Percentiles rank a stretch among this genome's conserved stretches.
Evolutionary conservation across 495 filamentous ascomycete genomes (phyloP).

Genomic region (Aspergillus haitiensis): DNA sequence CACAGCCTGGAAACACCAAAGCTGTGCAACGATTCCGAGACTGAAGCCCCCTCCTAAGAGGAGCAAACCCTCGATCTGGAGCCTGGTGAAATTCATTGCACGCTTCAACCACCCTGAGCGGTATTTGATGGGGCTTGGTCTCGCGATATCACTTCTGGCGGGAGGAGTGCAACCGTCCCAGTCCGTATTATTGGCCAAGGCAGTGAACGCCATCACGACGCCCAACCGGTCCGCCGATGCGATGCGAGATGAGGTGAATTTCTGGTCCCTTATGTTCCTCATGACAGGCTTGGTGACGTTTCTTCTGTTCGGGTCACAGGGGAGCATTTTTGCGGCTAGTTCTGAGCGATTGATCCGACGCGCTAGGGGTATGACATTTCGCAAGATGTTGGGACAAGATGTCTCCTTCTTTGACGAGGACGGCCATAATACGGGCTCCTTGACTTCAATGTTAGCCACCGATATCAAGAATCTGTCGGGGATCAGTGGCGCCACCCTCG

Average conservation of each 20-base stretch:
- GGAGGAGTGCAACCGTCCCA: slow-evolving; percentile 84
- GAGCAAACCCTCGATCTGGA: slow-evolving; percentile 65
- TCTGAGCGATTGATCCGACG: slow-evolving; percentile 80
- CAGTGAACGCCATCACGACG: slow-evolving; percentile 65
- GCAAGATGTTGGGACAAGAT: slow-evolving; percentile 84
- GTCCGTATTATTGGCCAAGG: slow-evolving; percentile 89
- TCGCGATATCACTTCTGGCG: slow-evolving; percentile 75
- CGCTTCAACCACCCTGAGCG: slow-evolving; percentile 79
- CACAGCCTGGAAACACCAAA: not conserved
- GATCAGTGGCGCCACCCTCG: slow-evolving; percentile 76
- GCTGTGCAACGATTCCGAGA: slow-evolving; percentile 1
- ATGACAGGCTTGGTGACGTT: slow-evolving; percentile 80
- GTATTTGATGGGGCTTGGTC: slow-evolving; percentile 70
- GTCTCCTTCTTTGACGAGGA: slow-evolving; percentile 84
- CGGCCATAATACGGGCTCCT: slow-evolving; percentile 75
- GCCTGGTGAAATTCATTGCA: slow-evolving; percentile 77
- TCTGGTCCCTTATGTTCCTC: slow-evolving; percentile 92
- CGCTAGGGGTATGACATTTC: slow-evolving; percentile 75
- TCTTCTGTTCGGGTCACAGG: slow-evolving; percentile 65
- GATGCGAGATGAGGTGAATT: slow-evolving; percentile 69
- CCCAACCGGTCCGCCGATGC: slow-evolving; percentile 45
- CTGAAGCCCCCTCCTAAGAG: slow-evolving; percentile 37
- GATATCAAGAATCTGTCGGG: slow-evolving; percentile 81
- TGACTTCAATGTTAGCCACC: slow-evolving; percentile 80
- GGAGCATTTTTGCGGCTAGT: slow-evolving; percentile 75